Evolutionary conservation across 2,329 filamentous ascomycete species (phyloP).

Genomic region (Phyllosticta citriasiana): DNA sequence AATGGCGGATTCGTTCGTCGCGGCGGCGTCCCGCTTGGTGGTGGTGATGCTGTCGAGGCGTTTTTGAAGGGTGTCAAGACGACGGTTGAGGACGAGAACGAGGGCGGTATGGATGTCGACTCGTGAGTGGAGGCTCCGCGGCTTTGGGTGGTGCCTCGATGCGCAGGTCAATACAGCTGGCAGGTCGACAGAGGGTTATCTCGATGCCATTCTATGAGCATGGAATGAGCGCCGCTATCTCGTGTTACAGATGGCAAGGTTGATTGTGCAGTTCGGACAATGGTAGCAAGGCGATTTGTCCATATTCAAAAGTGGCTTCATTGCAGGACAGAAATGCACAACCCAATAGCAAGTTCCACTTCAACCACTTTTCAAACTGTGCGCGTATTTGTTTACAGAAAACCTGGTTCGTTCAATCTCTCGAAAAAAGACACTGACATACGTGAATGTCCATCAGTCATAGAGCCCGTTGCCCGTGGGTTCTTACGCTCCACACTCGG

Average conservation of each 20-base stretch:
- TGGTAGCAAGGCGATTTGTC: no score
- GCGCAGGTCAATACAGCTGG: not conserved
- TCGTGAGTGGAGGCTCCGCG: not conserved
- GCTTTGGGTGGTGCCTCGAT: not conserved
- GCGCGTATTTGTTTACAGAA: not conserved
- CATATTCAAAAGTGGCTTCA: no score
- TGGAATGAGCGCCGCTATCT: not conserved
- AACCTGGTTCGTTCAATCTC: not conserved
- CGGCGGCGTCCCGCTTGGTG: constrained; percentile 74
- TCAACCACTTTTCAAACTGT: not conserved
- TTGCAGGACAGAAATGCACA: no score
- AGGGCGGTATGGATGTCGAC: constrained; percentile 9
- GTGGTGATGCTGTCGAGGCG: constrained; percentile 78
- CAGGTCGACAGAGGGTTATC: not conserved
- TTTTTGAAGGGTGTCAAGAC: constrained; percentile 85
- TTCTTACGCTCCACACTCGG: not conserved
- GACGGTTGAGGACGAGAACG: constrained; percentile 47
- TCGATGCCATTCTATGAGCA: not conserved
- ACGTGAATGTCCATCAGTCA: not conserved
- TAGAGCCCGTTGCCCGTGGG: not conserved
- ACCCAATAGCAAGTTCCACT: no score
- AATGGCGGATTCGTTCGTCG: constrained; percentile 75
- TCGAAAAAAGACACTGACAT: not conserved
- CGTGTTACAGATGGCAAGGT: not conserved
- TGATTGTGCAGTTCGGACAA: not conserved